Evolutionary conservation across 2,329 filamentous ascomycete genomes (phyloP), one percentile per base, ranked within the genome.

Genomic region (Xylaria multiplex): DNA sequence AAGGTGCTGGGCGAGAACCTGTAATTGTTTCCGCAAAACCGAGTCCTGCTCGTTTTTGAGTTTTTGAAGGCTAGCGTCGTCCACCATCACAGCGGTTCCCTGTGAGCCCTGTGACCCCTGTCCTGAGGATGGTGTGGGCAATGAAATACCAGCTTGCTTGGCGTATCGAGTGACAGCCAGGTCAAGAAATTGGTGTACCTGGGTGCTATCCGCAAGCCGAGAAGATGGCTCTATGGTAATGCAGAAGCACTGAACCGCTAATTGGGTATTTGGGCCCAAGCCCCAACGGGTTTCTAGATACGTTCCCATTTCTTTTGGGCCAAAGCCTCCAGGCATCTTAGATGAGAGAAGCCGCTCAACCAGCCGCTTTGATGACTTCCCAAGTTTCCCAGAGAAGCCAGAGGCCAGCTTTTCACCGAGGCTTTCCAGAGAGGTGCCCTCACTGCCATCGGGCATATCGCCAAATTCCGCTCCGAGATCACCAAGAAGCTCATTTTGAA

Each of bases 261-360:
- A 94, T 78, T 99, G 96, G 76, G 95, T 88, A 22, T 96, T 95
- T 27, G 90, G 77, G 6, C 86, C 93, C 65, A 99, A 83, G 61
- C 96, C 96, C 93, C 95, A 99, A 79, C 93, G 88, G 16, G 92
- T 93, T 82, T 97, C 95, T 53, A 99, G 84, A 77, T 98, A 96
- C 82, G 98, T 98, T 76, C 95, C 88, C 55, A 96, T 92, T 16
- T 93, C 87, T 77, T 95, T 98, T 79, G 97, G 97, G 80, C 98
- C 98, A 88, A 99, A 98, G 69, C 96, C 96, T 83, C 95, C 96
- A 55, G 96, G 96, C 96, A 99, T 98, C 83, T 98, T 99, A 35
- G 96, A 97, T 1, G 96, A 98, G 50, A 99, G 95, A 78, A 98
- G 85, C 72, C 96, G 91, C 59, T 96, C 96, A 78, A 98, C 91